A percentile compares a stretch with the other conserved stretches of the same genome.
phyloP scores from a whole-genome alignment of 495 filamentous ascomycete genomes.

The Lophium mytilinum region DNA sequence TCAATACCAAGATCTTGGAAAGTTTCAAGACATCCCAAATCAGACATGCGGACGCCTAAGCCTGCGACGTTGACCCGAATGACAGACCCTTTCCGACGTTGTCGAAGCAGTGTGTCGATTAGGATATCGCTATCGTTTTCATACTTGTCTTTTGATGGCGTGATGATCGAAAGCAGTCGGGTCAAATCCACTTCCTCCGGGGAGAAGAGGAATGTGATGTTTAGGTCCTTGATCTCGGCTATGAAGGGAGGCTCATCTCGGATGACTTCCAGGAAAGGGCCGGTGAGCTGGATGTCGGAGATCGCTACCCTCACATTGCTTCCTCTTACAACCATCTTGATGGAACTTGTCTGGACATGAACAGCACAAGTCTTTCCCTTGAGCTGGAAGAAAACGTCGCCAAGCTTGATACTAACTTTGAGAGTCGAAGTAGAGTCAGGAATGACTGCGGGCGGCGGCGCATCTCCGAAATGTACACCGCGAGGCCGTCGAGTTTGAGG shows the following conservation, averaged over 20 bases:
- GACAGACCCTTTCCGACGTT: constrained; percentile 82
- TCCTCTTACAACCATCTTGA: constrained; percentile 68
- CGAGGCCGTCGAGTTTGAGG: constrained; percentile 36
- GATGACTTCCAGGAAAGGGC: constrained; percentile 49
- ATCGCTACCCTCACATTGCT: constrained; percentile 52
- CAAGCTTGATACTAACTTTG: constrained; percentile 70
- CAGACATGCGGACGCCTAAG: constrained; percentile 49
- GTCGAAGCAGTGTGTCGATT: constrained; percentile 82
- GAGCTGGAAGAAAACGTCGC: constrained; percentile 64
- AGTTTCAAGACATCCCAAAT: constrained; percentile 50
- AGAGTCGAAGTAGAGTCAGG: not conserved
- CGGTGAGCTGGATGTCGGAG: constrained; percentile 63
- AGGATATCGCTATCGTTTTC: constrained; percentile 91
- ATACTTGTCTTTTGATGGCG: constrained; percentile 85
- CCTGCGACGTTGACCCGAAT: constrained; percentile 60
- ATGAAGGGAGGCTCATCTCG: constrained; percentile 44
- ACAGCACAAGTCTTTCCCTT: constrained; percentile 68
- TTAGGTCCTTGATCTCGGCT: constrained; percentile 52
- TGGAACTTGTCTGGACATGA: constrained; percentile 63
- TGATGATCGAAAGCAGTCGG: constrained; percentile 74
- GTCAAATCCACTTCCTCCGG: constrained; percentile 77
- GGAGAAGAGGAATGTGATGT: constrained; percentile 62
- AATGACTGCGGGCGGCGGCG: constrained; percentile 32
- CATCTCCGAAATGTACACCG: constrained; percentile 66
- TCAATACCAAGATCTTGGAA: constrained; percentile 69